Base-by-base conservation (phyloP, 2,329 filamentous ascomycete genomes). In the Fusarium sulawesiense region DNA sequence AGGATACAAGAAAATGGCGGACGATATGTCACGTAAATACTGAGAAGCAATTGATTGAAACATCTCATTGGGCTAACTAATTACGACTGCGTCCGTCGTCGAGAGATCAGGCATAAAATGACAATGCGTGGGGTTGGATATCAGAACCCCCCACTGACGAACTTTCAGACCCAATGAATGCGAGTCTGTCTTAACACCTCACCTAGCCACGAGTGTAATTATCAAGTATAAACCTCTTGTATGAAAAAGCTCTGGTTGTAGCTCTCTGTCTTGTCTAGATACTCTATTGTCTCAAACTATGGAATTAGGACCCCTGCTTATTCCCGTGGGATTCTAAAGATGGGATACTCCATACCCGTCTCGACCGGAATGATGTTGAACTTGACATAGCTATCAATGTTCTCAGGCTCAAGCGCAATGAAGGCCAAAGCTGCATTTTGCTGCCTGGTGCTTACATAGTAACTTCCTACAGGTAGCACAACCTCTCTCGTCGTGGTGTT, bases 381-480 rank as follows among this genome's bases (percentile, higher is more conserved):
- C 16, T 32, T 49, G 16, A 68, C 64, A 20, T 64, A 68, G 14
- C 59, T 68, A 12, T 64, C 65, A 9, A 64, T 64, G 4, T 59
- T 68, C 41, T 68, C 64, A 0, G 64, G 65, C 25, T 68, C 65
- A 0, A 68, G 37, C 1, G 64, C 46, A 14, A 64, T 59, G 0
- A 68, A 64, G 0, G 59, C 64, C 11, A 68, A 45, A 3, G 64
- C 65, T 0, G 65, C 64, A 25, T 68, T 68, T 10, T 68, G 54
- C 23, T 68, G 65, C 3, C 58, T 44, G 1, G 57, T 49, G 18
- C 64, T 64, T 0, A 68, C 48, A 2, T 58, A 55, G 1, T 55
- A 68, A 4, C 65, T 68, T 9, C 65, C 64, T 0, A 55, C 65
- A 0, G 59, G 64, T 2, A 68, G 6, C 0, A 64, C 45, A 0